Percentiles rank a stretch among this genome's conserved stretches.
These are phyloP conservation scores for Knufia petricola DNA, from an alignment of 2,329 filamentous ascomycete genomes.

Conservation along the genomic window DNA sequence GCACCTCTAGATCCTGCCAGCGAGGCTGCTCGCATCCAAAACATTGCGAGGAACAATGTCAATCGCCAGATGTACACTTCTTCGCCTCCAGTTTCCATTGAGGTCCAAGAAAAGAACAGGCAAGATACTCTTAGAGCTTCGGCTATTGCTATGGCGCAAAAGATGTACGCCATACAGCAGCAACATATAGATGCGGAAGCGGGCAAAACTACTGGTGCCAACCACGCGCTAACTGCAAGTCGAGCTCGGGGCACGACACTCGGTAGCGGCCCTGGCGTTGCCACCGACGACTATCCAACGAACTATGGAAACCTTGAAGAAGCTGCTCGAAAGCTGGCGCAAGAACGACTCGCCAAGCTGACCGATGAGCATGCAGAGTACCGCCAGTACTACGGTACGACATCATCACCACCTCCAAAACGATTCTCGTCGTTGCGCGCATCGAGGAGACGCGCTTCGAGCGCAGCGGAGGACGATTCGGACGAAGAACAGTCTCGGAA, in stretches of 20 bases:
- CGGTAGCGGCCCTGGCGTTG: slow-evolving; percentile 5
- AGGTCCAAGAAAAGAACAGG: slow-evolving; percentile 63
- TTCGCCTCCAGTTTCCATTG: slow-evolving; percentile 59
- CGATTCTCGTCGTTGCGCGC: slow-evolving; percentile 42
- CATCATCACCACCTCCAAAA: slow-evolving; percentile 42
- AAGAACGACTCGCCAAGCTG: slow-evolving; percentile 72
- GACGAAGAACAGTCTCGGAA: slow-evolving; percentile 61
- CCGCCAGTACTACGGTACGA: slow-evolving; percentile 66
- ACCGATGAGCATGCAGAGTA: slow-evolving; percentile 61
- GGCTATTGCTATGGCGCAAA: slow-evolving; percentile 78
- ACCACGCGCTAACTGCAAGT: slow-evolving; percentile 28
- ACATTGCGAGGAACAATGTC: slow-evolving; percentile 59
- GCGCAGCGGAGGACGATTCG: slow-evolving; percentile 47
- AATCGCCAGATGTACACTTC: slow-evolving; percentile 68
- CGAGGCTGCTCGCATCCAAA: slow-evolving; percentile 53
- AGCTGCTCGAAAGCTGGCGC: slow-evolving; percentile 74
- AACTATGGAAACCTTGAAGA: slow-evolving; percentile 58
- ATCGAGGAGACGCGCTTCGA: slow-evolving; percentile 56
- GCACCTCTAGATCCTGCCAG: slow-evolving; percentile 33
- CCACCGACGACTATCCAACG: slow-evolving; percentile 7
- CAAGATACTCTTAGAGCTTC: slow-evolving; percentile 69
- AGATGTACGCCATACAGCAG: slow-evolving; percentile 68
- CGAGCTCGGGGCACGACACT: slow-evolving; percentile 26
- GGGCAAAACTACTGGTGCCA: slow-evolving; percentile 25
- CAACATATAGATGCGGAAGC: slow-evolving; percentile 45